Conservation (phyloP, 352 stramenopile species). For the Phytopythium montanum region DNA sequence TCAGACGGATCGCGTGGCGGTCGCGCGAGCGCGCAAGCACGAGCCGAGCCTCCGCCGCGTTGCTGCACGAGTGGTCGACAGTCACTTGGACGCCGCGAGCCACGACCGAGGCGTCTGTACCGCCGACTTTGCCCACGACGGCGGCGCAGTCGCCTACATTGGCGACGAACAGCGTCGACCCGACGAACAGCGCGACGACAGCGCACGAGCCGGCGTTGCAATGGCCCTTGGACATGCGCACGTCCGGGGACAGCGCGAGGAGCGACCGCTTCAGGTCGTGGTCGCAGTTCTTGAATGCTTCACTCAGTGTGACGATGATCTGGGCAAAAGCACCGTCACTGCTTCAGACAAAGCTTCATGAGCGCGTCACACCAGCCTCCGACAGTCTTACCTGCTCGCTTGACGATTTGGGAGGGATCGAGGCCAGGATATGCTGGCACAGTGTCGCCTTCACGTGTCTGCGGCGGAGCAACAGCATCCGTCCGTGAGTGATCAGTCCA, state of each 20-base stretch:
- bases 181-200: constrained; percentile 57
- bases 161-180: constrained; percentile 75
- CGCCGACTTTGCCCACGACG: constrained; percentile 67
- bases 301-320: constrained; percentile 20
- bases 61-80: constrained; percentile 58
- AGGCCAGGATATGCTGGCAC: constrained; percentile 31
- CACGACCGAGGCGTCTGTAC: constrained; percentile 15
- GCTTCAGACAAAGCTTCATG: neutral
- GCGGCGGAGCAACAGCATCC: neutral
- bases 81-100: constrained; percentile 35
- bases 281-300: constrained; percentile 53
- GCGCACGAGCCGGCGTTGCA: constrained; percentile 70
- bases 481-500: neutral
- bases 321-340: neutral
- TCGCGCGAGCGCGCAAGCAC: constrained; percentile 65
- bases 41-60: constrained; percentile 42
- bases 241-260: constrained; percentile 28
- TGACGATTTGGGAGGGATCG: constrained; percentile 19
- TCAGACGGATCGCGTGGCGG: constrained; percentile 85
- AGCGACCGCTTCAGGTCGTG: constrained; percentile 55
- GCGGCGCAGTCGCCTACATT: constrained; percentile 92
- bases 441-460: constrained; percentile 36
- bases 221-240: constrained; percentile 56
- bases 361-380: neutral
- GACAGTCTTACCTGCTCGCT: constrained; percentile 21